These are phyloP conservation scores for Hanseniaspora hatyaiensis DNA, from an alignment of 805 yeast genomes.

Conservation along the genomic window DNA sequence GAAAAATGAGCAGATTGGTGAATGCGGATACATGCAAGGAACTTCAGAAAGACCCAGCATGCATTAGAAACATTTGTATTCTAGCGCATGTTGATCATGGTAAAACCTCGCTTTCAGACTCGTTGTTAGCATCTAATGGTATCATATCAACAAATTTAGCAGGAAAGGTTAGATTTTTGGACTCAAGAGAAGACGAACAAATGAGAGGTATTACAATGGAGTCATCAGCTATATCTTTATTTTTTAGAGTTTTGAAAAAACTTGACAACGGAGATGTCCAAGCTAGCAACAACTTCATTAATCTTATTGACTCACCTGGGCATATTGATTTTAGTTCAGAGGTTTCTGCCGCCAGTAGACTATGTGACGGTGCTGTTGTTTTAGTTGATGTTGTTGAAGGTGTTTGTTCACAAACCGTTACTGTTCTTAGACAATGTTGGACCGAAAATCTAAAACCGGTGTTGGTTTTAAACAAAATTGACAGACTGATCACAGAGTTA, in stretches of 20 bases:
- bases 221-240: constrained; percentile 94
- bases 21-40: constrained; percentile 51
- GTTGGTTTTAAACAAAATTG: constrained; percentile 82
- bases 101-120: constrained; percentile 87
- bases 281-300: constrained; percentile 73
- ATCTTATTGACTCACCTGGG: constrained; percentile 97
- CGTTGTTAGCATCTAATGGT: constrained; percentile 87
- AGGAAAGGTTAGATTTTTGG: constrained; percentile 85
- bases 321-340: constrained; percentile 95
- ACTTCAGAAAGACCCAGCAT: constrained; percentile 56
- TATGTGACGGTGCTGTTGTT: constrained; percentile 94
- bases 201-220: constrained; percentile 99
- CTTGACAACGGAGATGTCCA: constrained; percentile 55
- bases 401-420: constrained; percentile 92
- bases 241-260: constrained; percentile 56
- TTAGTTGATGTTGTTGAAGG: constrained; percentile 96
- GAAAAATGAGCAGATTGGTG: constrained; percentile 26
- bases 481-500: constrained; percentile 70
- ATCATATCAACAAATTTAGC: constrained; percentile 90
- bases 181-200: constrained; percentile 95
- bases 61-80: constrained; percentile 82
- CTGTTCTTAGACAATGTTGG: constrained; percentile 93
- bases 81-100: constrained; percentile 99
- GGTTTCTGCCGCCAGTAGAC: constrained; percentile 87
- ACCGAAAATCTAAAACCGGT: constrained; percentile 79